A percentile compares a stretch with the other conserved stretches of the same genome.
These are phyloP conservation scores for Chenopodium formosanum DNA, from an alignment of 148 eudicot species.

Conservation along the genomic window DNA sequence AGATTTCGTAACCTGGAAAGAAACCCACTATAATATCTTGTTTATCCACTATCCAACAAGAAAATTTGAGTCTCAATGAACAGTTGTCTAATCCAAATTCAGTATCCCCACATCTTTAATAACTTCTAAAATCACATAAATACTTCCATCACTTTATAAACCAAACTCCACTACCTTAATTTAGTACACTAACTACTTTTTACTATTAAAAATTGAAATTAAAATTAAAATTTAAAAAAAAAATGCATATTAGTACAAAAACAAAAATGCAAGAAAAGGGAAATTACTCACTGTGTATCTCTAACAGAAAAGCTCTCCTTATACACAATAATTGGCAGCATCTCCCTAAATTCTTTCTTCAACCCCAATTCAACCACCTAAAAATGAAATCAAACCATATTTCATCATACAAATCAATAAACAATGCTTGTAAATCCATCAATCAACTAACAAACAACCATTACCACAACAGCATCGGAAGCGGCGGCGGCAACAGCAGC, in stretches of 20 bases:
- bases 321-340: slow-evolving; percentile 25
- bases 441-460: neutral
- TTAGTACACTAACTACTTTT: too few species aligned
- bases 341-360: slow-evolving; percentile 31
- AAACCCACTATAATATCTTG: neutral
- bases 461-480: slow-evolving; percentile 11
- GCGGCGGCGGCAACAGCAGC: neutral
- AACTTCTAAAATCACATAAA: neutral
- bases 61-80: neutral
- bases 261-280: neutral
- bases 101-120: neutral
- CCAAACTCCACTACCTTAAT: slow-evolving; percentile 6
- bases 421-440: neutral
- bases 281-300: slow-evolving; percentile 21
- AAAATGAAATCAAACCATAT: neutral
- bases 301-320: slow-evolving; percentile 30
- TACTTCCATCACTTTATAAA: neutral
- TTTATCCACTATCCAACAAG: neutral
- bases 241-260: too few species aligned
- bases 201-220: too few species aligned
- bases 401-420: neutral
- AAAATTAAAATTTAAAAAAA: too few species aligned
- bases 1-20: neutral
- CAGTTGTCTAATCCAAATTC: neutral
- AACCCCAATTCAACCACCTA: slow-evolving; percentile 23